phyloP scores from a whole-genome alignment of 2,329 filamentous ascomycete species.

The Diplodia mutila region DNA sequence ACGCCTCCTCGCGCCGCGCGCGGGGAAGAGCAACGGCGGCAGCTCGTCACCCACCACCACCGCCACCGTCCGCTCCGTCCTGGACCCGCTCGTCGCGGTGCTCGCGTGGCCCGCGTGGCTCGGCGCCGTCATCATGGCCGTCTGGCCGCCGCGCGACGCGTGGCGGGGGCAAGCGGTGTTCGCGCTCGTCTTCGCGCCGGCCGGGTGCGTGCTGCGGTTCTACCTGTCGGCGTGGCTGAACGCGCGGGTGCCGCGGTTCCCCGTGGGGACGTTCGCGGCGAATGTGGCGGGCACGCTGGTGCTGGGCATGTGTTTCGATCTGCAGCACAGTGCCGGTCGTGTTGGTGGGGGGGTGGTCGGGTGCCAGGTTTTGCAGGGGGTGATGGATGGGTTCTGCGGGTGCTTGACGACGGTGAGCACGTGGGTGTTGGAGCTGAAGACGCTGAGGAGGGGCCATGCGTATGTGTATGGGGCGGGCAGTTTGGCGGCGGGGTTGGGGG shows the following conservation, averaged over 20 bases:
- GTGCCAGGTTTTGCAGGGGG: constrained; percentile 45
- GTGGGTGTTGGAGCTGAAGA: constrained; percentile 51
- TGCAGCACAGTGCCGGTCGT: constrained; percentile 67
- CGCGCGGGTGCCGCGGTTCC: constrained; percentile 66
- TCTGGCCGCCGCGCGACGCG: constrained; percentile 65
- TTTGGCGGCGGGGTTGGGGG: constrained; percentile 59
- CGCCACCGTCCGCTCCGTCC: constrained; percentile 54
- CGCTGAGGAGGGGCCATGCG: constrained; percentile 53
- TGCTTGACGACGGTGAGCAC: constrained; percentile 54
- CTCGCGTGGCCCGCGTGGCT: constrained; percentile 78
- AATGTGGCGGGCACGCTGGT: constrained; percentile 78
- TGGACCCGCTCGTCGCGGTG: constrained; percentile 67
- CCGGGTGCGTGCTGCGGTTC: constrained; percentile 76
- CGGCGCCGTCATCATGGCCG: constrained; percentile 71
- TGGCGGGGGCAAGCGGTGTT: constrained; percentile 81
- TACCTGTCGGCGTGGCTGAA: constrained; percentile 74
- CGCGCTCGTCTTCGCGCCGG: constrained; percentile 77
- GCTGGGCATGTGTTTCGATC: constrained; percentile 75
- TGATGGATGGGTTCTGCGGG: constrained; percentile 56
- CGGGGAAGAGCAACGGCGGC: constrained; percentile 57
- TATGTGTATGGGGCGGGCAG: constrained; percentile 73
- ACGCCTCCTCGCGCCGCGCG: constrained; percentile 49
- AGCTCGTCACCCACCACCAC: not conserved
- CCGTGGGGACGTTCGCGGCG: constrained; percentile 80
- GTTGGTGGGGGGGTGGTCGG: constrained; percentile 47